A percentile compares a stretch with the other conserved stretches of the same genome.
Evolutionary conservation across 2,329 filamentous ascomycete genomes (phyloP).

Genomic region (Drechmeria coniospora): DNA sequence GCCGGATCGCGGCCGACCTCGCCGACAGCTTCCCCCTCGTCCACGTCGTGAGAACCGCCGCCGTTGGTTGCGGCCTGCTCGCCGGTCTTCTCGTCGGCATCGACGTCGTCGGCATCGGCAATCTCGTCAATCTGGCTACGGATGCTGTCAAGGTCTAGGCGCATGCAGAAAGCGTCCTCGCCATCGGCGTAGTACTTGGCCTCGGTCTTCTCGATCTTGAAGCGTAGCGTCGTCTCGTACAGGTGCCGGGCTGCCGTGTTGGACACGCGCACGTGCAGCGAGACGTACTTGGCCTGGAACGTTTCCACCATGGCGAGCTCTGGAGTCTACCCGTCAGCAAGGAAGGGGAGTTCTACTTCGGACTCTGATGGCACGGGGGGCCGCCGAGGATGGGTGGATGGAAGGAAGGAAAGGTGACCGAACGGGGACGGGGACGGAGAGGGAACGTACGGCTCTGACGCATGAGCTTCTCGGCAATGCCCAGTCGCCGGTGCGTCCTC

Average conservation of each 20-base stretch:
- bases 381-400: background rate
- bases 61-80: slow-evolving; percentile 11
- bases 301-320: slow-evolving; percentile 95
- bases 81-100: slow-evolving; percentile 9
- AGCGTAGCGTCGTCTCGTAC: slow-evolving; percentile 84
- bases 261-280: slow-evolving; percentile 85
- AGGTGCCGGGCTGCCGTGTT: slow-evolving; percentile 84
- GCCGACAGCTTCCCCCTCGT: slow-evolving; percentile 59
- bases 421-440: slow-evolving; percentile 1
- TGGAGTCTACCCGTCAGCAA: slow-evolving; percentile 18
- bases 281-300: slow-evolving; percentile 82
- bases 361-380: no score
- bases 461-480: slow-evolving; percentile 96
- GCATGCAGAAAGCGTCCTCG: slow-evolving; percentile 92
- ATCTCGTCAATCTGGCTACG: slow-evolving; percentile 27
- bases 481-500: slow-evolving; percentile 81
- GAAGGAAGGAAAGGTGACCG: background rate
- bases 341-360: no score
- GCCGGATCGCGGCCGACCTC: slow-evolving; percentile 39
- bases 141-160: slow-evolving; percentile 60
- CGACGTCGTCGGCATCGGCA: slow-evolving; percentile 20
- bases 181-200: slow-evolving; percentile 92
- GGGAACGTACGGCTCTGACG: slow-evolving; percentile 67
- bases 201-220: slow-evolving; percentile 76
- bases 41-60: slow-evolving; percentile 17